These are phyloP conservation scores for Bacidia gigantensis DNA, from an alignment of 495 filamentous ascomycete species.

Conservation along the genomic window DNA sequence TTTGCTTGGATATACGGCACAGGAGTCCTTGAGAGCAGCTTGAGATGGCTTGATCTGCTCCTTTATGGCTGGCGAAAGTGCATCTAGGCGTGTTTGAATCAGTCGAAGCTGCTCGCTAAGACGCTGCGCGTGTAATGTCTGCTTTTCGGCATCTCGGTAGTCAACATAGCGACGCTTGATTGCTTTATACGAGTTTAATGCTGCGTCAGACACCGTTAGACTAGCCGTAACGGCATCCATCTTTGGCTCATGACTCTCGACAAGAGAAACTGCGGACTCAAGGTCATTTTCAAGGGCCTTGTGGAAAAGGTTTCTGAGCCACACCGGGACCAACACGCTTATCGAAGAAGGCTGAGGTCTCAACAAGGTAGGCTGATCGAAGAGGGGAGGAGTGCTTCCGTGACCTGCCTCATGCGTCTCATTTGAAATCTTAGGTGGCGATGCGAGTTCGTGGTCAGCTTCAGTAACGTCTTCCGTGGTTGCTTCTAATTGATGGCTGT, in stretches of 20 bases:
- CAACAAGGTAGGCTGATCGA: too few species aligned
- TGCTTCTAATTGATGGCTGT: too few species aligned
- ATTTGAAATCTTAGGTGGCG: too few species aligned
- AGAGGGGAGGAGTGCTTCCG: too few species aligned
- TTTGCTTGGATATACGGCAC: not conserved
- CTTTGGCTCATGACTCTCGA: not conserved
- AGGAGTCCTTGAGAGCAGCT: not conserved
- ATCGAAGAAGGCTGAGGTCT: too few species aligned
- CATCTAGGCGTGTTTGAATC: not conserved
- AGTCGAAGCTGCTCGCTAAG: not conserved
- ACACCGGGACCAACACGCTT: too few species aligned
- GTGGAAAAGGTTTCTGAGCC: too few species aligned
- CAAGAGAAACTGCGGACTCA: not conserved
- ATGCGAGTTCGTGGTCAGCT: too few species aligned
- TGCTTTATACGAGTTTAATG: not conserved
- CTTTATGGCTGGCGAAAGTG: not conserved
- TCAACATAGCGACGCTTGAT: not conserved
- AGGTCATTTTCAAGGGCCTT: not conserved
- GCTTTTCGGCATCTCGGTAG: not conserved
- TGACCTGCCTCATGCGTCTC: too few species aligned
- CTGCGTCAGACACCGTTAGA: not conserved
- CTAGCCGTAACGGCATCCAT: constrained; percentile 3
- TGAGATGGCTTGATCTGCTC: not conserved
- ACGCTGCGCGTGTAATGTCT: not conserved
- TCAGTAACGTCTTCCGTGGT: too few species aligned